phyloP scores from a whole-genome alignment of 1,284 basidiomycete genomes.

The Coriolopsis trogii region DNA sequence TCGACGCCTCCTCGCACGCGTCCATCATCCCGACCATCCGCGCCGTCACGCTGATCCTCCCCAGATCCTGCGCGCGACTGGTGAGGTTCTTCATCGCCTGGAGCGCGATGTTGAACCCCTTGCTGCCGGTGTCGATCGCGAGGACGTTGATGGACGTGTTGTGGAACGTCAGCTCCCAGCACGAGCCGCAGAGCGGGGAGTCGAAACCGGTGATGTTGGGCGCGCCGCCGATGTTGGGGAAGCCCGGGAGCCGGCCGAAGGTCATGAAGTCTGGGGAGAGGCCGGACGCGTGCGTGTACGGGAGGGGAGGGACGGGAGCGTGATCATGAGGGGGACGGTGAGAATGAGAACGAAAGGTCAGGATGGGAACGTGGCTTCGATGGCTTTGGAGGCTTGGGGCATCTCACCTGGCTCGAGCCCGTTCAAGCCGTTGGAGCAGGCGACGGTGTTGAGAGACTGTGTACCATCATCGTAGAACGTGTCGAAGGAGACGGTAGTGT shows the following conservation, averaged over 20 bases:
- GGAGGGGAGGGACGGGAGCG: background rate
- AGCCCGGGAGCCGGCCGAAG: constrained; percentile 50
- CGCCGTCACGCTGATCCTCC: constrained; percentile 22
- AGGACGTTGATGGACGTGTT: constrained; percentile 39
- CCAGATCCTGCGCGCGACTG: constrained; percentile 17
- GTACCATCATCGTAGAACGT: constrained; percentile 41
- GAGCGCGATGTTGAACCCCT: constrained; percentile 38
- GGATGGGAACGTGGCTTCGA: no score
- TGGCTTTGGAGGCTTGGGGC: no score
- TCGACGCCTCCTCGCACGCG: constrained; percentile 7
- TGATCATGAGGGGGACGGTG: background rate
- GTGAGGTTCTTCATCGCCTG: constrained; percentile 29
- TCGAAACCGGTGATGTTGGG: constrained; percentile 44
- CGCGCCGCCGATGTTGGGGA: constrained; percentile 53
- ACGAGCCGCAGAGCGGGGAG: constrained; percentile 48
- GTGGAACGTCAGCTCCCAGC: constrained; percentile 45
- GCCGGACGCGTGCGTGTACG: background rate
- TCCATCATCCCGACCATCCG: constrained; percentile 12
- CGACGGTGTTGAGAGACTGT: constrained; percentile 38
- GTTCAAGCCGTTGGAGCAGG: constrained; percentile 52
- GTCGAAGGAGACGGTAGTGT: constrained; percentile 45
- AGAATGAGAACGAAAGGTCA: no score
- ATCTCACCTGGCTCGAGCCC: no score
- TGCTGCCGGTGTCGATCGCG: constrained; percentile 43
- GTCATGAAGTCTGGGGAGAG: constrained; percentile 40